Base-by-base conservation (phyloP, 257 asterid genomes). In the Jasminum sambac region DNA sequence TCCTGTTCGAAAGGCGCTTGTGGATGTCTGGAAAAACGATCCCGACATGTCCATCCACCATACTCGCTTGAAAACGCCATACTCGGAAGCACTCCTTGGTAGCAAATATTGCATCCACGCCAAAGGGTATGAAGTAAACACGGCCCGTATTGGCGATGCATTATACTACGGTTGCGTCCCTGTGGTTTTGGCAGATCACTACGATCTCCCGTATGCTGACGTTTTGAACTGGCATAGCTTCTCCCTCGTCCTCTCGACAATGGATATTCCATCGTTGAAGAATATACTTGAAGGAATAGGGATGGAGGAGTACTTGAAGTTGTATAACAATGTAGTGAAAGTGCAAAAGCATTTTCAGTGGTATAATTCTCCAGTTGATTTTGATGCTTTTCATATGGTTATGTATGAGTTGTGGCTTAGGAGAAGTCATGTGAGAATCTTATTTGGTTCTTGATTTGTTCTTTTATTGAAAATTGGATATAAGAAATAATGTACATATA, bases 21-120 rank as follows among this genome's bases (percentile, higher is more conserved):
- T 94, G 0, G 21, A 67, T 50, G 57, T 64, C 0, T 94, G 96
- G 95, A 68, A 42, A 38, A 76, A 91, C 21, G 96, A 94, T 64
- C 11, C 82, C 0, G 81, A 89, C n/a, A 80, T 91, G 5, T 80
- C 84, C 0, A 90, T 95, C 64, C 96, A 95, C 55, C 74, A 70
- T 0, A 43, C 80, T 1, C 84, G 96, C 6, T 84, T 94, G 30
- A 83, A 89, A 76, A 91, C 94, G 2, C 88, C 99, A 0, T 91
- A 95, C 55, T 88, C 99, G 0, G 95, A 91, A 67, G 84, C 96
- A 12, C 95, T 88, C 6, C 14, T 87, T 6, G 80, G 85, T 6
- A 95, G 99, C 87, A 89, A 88, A 70, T 95, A 80, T 80, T 95
- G 99, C 88, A 79, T 95, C 46, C 96, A 89, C 5, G 99, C 95